These are phyloP conservation scores for Candida awuae DNA, from an alignment of 805 yeast genomes.

Conservation along the genomic window DNA sequence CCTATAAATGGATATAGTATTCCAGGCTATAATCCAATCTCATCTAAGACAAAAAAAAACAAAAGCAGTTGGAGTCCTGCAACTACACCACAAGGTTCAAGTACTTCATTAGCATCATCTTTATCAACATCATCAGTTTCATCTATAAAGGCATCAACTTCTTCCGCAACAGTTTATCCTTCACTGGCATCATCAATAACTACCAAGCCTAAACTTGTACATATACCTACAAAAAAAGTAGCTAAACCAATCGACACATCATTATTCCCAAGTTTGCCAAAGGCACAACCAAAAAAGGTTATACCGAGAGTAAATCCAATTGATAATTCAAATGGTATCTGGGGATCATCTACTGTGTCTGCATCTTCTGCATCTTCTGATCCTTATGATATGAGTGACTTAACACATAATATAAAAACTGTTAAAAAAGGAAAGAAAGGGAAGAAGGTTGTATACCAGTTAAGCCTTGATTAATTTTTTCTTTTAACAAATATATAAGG, in stretches of 20 bases:
- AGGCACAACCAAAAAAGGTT: slow-evolving; percentile 35
- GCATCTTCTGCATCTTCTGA: slow-evolving; percentile 8
- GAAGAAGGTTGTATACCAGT: slow-evolving; percentile 44
- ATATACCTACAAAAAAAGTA: slow-evolving; percentile 1
- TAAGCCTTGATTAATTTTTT: background rate
- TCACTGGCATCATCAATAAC: background rate
- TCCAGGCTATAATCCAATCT: slow-evolving; percentile 16
- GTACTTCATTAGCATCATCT: background rate
- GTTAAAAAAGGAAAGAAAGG: slow-evolving; percentile 39
- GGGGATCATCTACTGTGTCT: slow-evolving; percentile 22
- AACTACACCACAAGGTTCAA: slow-evolving; percentile 10
- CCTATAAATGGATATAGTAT: slow-evolving; percentile 16
- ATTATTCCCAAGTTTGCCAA: slow-evolving; percentile 31
- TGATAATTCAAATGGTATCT: slow-evolving; percentile 21
- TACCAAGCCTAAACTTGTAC: no score
- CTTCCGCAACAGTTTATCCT: slow-evolving; percentile 11
- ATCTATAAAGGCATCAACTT: no score
- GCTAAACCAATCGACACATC: slow-evolving; percentile 12
- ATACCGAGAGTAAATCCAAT: slow-evolving; percentile 53
- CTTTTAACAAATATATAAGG: background rate
- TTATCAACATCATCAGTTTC: slow-evolving; percentile 1
- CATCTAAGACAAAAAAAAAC: background rate
- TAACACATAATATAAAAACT: slow-evolving; percentile 14
- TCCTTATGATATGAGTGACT: slow-evolving; percentile 16
- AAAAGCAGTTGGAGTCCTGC: slow-evolving; percentile 25